Conservation (phyloP, 345 rosid species). For the Syzygium aqueum region DNA sequence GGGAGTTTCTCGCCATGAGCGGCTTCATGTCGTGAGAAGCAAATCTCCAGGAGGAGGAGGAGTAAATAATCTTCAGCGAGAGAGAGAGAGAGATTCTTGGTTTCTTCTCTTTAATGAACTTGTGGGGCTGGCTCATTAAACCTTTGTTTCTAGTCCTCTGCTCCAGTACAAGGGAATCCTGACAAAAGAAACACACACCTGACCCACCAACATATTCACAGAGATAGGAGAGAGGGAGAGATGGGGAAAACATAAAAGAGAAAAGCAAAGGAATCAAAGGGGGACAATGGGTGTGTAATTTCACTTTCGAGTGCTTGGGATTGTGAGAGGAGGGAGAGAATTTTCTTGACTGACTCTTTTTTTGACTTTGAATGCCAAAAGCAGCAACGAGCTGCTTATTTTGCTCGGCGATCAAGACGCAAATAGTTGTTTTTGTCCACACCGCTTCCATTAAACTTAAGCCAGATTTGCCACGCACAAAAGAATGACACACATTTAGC, state of each 20-base stretch:
- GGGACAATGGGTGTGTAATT: slow-evolving; percentile 53
- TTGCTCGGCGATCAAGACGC: background rate
- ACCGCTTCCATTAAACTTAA: background rate
- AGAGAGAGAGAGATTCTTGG: background rate
- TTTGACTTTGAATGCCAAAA: slow-evolving; percentile 34
- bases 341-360: slow-evolving; percentile 47
- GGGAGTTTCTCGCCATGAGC: slow-evolving; percentile 42
- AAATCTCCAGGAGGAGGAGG: background rate
- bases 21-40: slow-evolving; percentile 14
- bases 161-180: slow-evolving; percentile 24
- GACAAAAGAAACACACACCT: slow-evolving; percentile 20
- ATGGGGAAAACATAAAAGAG: background rate
- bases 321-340: background rate
- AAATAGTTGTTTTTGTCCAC: background rate
- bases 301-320: slow-evolving; percentile 74
- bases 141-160: background rate
- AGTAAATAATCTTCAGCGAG: background rate
- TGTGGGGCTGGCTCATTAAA: slow-evolving; percentile 5
- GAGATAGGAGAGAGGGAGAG: background rate
- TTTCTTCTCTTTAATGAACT: slow-evolving; percentile 2
- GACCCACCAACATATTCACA: slow-evolving; percentile 17
- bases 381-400: background rate
- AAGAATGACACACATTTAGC: background rate
- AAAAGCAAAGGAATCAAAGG: slow-evolving; percentile 30
- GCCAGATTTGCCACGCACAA: background rate